These are phyloP conservation scores for Phenoliferia sp. DNA, from an alignment of 1,284 basidiomycete species.

Conservation along the genomic window DNA sequence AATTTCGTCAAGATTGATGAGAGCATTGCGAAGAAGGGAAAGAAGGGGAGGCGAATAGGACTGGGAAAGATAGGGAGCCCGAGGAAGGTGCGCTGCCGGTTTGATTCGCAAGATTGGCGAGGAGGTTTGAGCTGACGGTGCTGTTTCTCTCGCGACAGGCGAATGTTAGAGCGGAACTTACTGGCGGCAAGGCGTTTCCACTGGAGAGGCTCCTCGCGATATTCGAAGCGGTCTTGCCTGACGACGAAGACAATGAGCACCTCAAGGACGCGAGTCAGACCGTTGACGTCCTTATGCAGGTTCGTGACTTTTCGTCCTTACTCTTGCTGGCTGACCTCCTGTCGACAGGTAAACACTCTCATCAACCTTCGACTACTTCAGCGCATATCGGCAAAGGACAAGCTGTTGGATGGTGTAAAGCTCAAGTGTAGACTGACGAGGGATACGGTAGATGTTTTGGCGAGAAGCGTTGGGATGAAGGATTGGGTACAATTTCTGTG, in stretches of 20 bases:
- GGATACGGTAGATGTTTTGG: conserved; percentile 22
- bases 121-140: background rate
- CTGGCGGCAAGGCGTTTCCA: conserved; percentile 27
- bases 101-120: background rate
- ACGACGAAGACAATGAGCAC: conserved; percentile 9
- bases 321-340: background rate
- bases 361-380: conserved; percentile 21
- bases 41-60: conserved; percentile 5
- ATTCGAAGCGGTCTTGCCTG: conserved; percentile 25
- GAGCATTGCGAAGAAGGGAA: conserved; percentile 19
- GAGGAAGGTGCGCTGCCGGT: conserved; percentile 8
- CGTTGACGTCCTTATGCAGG: conserved; percentile 6
- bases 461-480: conserved; percentile 20
- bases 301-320: background rate
- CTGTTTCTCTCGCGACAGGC: background rate
- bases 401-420: conserved; percentile 28
- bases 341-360: conserved; percentile 18
- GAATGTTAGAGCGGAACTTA: conserved; percentile 8
- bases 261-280: conserved; percentile 9
- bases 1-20: conserved; percentile 29
- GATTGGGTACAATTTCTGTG: conserved; percentile 18
- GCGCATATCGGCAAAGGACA: conserved; percentile 20
- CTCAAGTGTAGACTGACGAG: conserved; percentile 20
- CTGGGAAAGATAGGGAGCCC: conserved; percentile 4
- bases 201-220: conserved; percentile 30